phyloP scores from a whole-genome alignment of 1,139 yeast species.

The Blastobotrys aristatus region DNA sequence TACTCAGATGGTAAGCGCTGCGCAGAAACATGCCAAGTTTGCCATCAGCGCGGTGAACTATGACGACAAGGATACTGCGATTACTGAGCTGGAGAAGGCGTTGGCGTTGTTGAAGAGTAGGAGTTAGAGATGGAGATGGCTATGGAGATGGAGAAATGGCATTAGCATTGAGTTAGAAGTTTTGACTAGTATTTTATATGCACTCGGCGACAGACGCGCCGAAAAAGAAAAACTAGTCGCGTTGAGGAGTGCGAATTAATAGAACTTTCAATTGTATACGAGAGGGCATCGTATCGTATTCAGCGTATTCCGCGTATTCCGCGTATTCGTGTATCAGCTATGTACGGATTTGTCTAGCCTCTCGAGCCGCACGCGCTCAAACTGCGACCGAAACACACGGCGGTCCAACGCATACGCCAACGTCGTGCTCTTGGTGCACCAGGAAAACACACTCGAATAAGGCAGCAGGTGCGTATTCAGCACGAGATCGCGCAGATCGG shows the following conservation, averaged over 20 bases:
- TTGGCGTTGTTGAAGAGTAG: slow-evolving; percentile 36
- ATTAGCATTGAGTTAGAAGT: too few species aligned
- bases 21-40: slow-evolving; percentile 83
- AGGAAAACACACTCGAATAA: not conserved
- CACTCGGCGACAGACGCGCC: too few species aligned
- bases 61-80: slow-evolving; percentile 81
- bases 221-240: too few species aligned
- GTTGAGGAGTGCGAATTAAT: too few species aligned
- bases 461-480: not conserved
- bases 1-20: slow-evolving; percentile 57
- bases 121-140: too few species aligned
- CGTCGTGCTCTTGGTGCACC: not conserved
- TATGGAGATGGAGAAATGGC: too few species aligned
- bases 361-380: not conserved
- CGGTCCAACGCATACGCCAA: not conserved
- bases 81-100: slow-evolving; percentile 64
- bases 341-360: not conserved
- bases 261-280: too few species aligned
- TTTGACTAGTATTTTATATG: too few species aligned
- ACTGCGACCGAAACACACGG: not conserved
- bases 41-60: slow-evolving; percentile 92
- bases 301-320: too few species aligned
- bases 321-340: too few species aligned
- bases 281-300: too few species aligned
- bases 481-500: not conserved